phyloP scores from a whole-genome alignment of 352 stramenopile species.

The Phytophthora sansomeana region DNA sequence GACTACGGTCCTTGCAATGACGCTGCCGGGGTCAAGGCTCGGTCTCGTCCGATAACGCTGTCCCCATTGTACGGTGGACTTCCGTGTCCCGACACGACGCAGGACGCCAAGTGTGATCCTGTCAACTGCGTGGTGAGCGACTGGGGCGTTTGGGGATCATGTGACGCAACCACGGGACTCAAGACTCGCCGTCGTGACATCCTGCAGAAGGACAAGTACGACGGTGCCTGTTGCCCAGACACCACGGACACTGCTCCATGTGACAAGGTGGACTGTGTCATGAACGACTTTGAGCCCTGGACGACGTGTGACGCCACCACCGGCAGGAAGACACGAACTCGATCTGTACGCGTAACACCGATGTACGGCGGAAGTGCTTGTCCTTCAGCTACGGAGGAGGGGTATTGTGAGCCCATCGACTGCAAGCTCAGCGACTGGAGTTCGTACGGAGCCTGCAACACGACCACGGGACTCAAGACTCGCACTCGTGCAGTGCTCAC shows the following conservation, averaged over 20 bases:
- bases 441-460: constrained; percentile 47
- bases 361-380: constrained; percentile 56
- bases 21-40: constrained; percentile 36
- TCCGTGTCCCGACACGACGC: constrained; percentile 41
- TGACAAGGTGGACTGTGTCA: constrained; percentile 50
- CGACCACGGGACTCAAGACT: constrained; percentile 41
- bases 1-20: constrained; percentile 53
- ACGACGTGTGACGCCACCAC: constrained; percentile 40
- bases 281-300: constrained; percentile 42
- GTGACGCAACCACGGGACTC: constrained; percentile 35
- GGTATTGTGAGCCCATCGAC: constrained; percentile 48
- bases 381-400: constrained; percentile 33
- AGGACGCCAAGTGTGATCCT: constrained; percentile 53
- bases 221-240: constrained; percentile 38
- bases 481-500: constrained; percentile 41
- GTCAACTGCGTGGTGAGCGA: constrained; percentile 63
- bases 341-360: constrained; percentile 28
- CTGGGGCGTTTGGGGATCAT: constrained; percentile 47
- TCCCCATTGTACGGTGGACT: constrained; percentile 56
- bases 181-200: constrained; percentile 52
- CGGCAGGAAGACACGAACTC: constrained; percentile 44
- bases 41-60: constrained; percentile 42
- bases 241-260: constrained; percentile 39
- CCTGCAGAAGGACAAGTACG: constrained; percentile 44
- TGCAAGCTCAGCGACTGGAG: constrained; percentile 56